Percentiles rank a stretch among this genome's conserved stretches.
Evolutionary conservation across 768 basidiomycete genomes (phyloP).

Genomic region (Auriscalpium microsporum): DNA sequence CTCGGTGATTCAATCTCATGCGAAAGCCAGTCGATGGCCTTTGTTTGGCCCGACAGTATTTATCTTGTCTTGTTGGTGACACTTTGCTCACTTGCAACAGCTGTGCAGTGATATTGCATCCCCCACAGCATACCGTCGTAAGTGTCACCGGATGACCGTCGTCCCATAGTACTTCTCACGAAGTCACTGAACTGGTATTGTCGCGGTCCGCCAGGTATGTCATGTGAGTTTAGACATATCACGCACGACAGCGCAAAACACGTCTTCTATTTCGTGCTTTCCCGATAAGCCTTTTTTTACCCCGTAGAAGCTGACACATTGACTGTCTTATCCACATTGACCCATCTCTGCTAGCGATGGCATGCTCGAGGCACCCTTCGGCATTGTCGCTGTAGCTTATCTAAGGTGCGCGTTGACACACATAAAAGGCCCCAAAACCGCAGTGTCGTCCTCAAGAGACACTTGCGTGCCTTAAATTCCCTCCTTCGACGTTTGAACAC

Average conservation of each 20-base stretch:
- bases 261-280: neutral
- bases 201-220: neutral
- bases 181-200: neutral
- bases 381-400: slow-evolving; percentile 15
- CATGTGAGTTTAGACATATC: neutral
- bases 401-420: too few species aligned
- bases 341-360: neutral
- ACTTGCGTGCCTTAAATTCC: too few species aligned
- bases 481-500: too few species aligned
- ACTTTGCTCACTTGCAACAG: neutral
- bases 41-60: neutral
- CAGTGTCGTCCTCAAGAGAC: too few species aligned
- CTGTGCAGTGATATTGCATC: too few species aligned
- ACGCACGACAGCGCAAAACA: neutral
- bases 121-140: too few species aligned
- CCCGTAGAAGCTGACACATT: neutral
- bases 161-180: neutral
- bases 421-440: too few species aligned
- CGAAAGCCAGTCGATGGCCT: neutral
- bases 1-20: neutral
- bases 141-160: too few species aligned
- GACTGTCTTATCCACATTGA: neutral
- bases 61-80: neutral
- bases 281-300: neutral
- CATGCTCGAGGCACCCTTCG: neutral